These are phyloP conservation scores for Amniculicola lignicola DNA, from an alignment of 495 filamentous ascomycete species.

Conservation along the genomic window DNA sequence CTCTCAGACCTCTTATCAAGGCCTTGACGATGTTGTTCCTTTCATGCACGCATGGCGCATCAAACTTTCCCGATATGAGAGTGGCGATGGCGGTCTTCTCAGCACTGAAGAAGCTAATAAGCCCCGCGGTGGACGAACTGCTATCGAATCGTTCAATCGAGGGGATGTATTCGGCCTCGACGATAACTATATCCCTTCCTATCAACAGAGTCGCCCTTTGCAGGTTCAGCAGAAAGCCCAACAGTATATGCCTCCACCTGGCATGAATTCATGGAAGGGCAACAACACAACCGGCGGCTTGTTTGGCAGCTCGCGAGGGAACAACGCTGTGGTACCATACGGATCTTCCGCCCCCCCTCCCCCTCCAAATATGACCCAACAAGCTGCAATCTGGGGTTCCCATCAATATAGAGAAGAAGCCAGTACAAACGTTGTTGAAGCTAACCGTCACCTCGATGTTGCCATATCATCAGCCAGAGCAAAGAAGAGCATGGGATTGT, in stretches of 20 bases:
- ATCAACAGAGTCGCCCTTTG: constrained; percentile 6
- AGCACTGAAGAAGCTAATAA: constrained; percentile 19
- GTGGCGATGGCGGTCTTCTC: constrained; percentile 23
- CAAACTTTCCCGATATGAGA: constrained; percentile 39
- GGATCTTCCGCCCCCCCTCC: neutral
- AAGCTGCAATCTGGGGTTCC: too few relatives aligned
- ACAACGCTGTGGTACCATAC: neutral
- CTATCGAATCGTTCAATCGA: constrained; percentile 14
- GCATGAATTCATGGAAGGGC: constrained; percentile 5
- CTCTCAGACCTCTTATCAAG: constrained; percentile 62
- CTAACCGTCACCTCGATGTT: neutral
- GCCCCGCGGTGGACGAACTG: constrained; percentile 2
- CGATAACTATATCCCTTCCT: constrained; percentile 15
- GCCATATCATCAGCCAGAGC: neutral
- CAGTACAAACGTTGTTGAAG: neutral
- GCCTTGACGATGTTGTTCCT: constrained; percentile 58
- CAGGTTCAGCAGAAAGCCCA: constrained; percentile 9
- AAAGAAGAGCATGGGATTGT: neutral
- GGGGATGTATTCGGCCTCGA: constrained; percentile 22
- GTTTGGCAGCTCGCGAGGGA: neutral
- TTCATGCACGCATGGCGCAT: constrained; percentile 60
- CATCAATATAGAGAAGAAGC: neutral
- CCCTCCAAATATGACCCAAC: neutral
- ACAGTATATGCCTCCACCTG: too few relatives aligned
- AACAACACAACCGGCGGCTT: neutral